A percentile compares a stretch with the other conserved stretches of the same genome.
These are phyloP conservation scores for Cynanchum wilfordii DNA, from an alignment of 257 asterid species.

Conservation along the genomic window DNA sequence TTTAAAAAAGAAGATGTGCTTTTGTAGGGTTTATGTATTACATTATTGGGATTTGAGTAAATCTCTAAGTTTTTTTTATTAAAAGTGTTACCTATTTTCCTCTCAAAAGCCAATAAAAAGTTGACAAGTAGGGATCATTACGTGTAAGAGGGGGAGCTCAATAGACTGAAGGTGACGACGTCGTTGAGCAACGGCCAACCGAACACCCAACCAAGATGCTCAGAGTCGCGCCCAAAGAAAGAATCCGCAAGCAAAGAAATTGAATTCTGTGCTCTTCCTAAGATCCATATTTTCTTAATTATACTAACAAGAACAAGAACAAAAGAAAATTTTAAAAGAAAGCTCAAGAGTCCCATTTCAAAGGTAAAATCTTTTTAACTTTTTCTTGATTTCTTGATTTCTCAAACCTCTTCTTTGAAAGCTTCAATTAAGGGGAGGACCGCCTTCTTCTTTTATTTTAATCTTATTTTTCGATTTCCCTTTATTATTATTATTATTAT, in stretches of 20 bases:
- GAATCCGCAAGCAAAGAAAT: neutral
- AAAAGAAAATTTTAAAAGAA: neutral
- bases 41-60: no score
- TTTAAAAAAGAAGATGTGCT: no score
- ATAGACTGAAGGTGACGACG: neutral
- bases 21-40: no score
- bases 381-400: neutral
- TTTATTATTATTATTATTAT: neutral
- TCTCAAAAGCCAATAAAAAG: neutral
- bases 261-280: neutral
- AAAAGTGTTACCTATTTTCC: neutral
- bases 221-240: neutral
- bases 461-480: no score
- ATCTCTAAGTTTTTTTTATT: no score
- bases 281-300: constrained; percentile 4
- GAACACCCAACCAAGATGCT: neutral
- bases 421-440: neutral
- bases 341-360: constrained; percentile 6
- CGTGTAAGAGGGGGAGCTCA: neutral
- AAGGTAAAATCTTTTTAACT: neutral
- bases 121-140: neutral
- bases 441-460: neutral
- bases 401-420: neutral
- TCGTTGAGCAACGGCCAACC: neutral
- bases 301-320: neutral